phyloP scores from a whole-genome alignment of 1,139 yeast genomes.

The Geotrichum fermentans region DNA sequence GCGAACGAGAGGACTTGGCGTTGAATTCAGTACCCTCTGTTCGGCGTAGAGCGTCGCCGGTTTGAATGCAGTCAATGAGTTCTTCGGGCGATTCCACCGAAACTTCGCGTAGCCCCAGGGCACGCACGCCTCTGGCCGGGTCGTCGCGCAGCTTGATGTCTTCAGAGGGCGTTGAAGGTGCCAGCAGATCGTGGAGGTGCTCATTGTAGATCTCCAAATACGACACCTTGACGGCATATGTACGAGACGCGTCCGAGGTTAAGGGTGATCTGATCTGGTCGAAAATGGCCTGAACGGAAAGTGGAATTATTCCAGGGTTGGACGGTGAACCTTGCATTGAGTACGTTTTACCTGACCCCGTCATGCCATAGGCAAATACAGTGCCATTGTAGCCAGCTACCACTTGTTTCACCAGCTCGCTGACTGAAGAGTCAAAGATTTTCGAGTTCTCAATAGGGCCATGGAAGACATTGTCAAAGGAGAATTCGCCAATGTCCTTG shows the following conservation, averaged over 20 bases:
- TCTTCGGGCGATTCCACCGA: slow-evolving; percentile 54
- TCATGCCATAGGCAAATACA: slow-evolving; percentile 90
- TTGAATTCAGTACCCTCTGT: slow-evolving; percentile 90
- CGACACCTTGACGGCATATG: slow-evolving; percentile 52
- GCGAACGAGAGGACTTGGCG: slow-evolving; percentile 79
- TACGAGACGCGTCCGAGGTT: slow-evolving; percentile 31
- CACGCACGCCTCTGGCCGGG: slow-evolving; percentile 63
- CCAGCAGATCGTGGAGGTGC: slow-evolving; percentile 66
- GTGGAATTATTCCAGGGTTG: slow-evolving; percentile 75
- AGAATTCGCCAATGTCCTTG: slow-evolving; percentile 44
- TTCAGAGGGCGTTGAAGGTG: slow-evolving; percentile 28
- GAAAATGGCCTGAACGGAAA: slow-evolving; percentile 67
- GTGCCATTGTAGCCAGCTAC: slow-evolving; percentile 84
- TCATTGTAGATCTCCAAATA: slow-evolving; percentile 92
- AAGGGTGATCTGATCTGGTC: slow-evolving; percentile 36
- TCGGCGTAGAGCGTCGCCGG: slow-evolving; percentile 70
- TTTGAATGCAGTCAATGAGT: slow-evolving; percentile 53
- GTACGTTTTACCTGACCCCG: slow-evolving; percentile 92
- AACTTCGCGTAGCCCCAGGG: slow-evolving; percentile 68
- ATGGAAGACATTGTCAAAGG: slow-evolving; percentile 72
- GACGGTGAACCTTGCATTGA: slow-evolving; percentile 73
- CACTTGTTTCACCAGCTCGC: slow-evolving; percentile 58
- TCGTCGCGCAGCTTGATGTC: slow-evolving; percentile 78
- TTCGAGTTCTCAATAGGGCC: slow-evolving; percentile 46
- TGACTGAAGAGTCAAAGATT: slow-evolving; percentile 60